A percentile compares a stretch with the other conserved stretches of the same genome.
Conservation (phyloP, 169 alveolate genomes). For the Plasmodium knowlesi region DNA sequence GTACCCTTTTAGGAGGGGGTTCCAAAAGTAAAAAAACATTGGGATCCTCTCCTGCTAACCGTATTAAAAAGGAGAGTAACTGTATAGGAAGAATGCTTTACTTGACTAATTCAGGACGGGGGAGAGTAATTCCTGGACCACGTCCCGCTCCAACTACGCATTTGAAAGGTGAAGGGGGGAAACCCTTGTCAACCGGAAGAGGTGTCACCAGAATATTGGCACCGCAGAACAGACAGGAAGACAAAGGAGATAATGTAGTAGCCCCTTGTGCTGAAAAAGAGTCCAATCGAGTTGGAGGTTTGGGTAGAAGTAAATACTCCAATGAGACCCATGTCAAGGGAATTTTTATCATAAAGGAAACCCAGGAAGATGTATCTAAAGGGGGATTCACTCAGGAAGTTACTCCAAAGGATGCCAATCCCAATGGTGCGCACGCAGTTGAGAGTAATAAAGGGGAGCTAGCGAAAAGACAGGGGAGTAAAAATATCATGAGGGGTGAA, state of each 20-base stretch:
- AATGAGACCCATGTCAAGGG: neutral
- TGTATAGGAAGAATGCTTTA: slow-evolving; percentile 2
- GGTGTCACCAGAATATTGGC: neutral
- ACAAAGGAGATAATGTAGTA: neutral
- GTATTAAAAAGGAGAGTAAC: neutral
- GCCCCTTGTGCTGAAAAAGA: neutral
- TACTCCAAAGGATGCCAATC: neutral
- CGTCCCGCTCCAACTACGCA: neutral
- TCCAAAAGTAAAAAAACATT: neutral
- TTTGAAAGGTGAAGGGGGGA: neutral
- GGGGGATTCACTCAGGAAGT: neutral
- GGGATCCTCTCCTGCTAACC: neutral
- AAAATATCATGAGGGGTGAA: neutral
- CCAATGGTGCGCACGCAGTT: neutral
- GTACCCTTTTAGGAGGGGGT: neutral
- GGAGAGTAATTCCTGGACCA: slow-evolving; percentile 7
- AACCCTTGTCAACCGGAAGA: neutral
- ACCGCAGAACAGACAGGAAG: neutral
- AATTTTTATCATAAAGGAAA: neutral
- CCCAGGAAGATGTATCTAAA: neutral
- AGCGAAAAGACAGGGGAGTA: neutral
- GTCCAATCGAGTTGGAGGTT: neutral
- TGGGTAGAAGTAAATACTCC: neutral
- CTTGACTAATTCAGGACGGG: neutral
- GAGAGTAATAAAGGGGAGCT: neutral